These are phyloP conservation scores for Vaccinium darrowii DNA, from an alignment of 148 eudicot species.

Conservation along the genomic window DNA sequence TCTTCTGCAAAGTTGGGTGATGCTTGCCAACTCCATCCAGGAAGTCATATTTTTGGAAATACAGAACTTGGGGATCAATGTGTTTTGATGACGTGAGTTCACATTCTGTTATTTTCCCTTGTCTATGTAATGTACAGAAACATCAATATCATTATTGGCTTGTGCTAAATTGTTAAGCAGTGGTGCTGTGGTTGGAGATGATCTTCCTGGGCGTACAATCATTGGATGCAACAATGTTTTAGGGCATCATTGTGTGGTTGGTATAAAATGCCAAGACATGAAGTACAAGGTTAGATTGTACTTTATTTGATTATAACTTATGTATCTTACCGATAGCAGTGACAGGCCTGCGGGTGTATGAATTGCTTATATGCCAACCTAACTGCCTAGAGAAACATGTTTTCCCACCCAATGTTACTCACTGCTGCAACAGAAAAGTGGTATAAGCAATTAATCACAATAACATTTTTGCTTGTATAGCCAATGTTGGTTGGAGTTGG, in stretches of 20 bases:
- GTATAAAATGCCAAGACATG: conserved; percentile 91
- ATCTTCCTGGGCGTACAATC: conserved; percentile 73
- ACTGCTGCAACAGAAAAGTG: neutral
- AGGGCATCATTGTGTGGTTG: conserved; percentile 95
- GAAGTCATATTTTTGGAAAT: conserved; percentile 84
- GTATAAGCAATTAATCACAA: neutral
- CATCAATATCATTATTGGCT: neutral
- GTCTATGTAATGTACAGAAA: conserved; percentile 8
- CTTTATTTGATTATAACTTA: neutral
- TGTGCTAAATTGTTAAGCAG: conserved; percentile 33
- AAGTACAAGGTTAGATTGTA: conserved; percentile 71
- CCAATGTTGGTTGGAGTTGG: neutral
- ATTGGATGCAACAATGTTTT: conserved; percentile 80
- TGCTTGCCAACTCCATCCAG: conserved; percentile 79
- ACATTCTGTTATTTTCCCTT: neutral
- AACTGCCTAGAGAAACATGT: neutral
- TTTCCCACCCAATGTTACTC: neutral
- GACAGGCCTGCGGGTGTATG: neutral
- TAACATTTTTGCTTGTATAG: neutral
- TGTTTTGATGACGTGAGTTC: conserved; percentile 65
- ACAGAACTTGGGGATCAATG: conserved; percentile 84
- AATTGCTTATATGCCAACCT: neutral
- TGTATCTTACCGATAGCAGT: neutral
- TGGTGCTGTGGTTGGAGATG: conserved; percentile 95
- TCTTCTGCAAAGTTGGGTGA: conserved; percentile 72